Conservation (phyloP, 2,329 filamentous ascomycete genomes). For the Furcasterigmium sp. region DNA sequence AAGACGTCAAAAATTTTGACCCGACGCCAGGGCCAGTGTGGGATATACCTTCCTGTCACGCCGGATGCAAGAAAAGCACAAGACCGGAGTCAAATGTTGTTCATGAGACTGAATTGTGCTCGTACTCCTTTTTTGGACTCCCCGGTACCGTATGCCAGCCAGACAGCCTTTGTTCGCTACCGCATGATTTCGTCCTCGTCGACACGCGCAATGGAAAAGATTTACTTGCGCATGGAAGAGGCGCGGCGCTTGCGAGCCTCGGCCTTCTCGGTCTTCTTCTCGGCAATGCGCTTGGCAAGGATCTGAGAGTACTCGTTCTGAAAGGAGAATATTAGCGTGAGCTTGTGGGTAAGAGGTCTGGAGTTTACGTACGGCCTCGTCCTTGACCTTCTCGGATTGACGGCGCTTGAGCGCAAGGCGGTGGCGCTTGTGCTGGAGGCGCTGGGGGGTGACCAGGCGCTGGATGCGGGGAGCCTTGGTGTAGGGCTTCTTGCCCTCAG, state of each 20-base stretch:
- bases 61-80: slow-evolving; percentile 35
- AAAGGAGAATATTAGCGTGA: slow-evolving; percentile 28
- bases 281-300: slow-evolving; percentile 93
- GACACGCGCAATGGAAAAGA: slow-evolving; percentile 14
- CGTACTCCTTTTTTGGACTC: slow-evolving; percentile 19
- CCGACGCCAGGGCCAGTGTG: slow-evolving; percentile 2
- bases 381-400: slow-evolving; percentile 94
- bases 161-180: not conserved
- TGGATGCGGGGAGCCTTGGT: slow-evolving; percentile 99
- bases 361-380: slow-evolving; percentile 79
- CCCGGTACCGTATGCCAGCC: slow-evolving; percentile 11
- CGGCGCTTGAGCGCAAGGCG: slow-evolving; percentile 97
- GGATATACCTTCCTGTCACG: slow-evolving; percentile 24
- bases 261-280: slow-evolving; percentile 90
- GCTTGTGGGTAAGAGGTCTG: slow-evolving; percentile 12
- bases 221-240: slow-evolving; percentile 90
- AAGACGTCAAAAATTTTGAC: not conserved
- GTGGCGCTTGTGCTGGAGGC: slow-evolving; percentile 99
- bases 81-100: slow-evolving; percentile 23
- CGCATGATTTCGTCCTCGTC: not conserved
- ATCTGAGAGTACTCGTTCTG: slow-evolving; percentile 96
- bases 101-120: not conserved
- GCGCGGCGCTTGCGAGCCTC: slow-evolving; percentile 96
- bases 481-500: slow-evolving; percentile 95
- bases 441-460: slow-evolving; percentile 98